phyloP scores from a whole-genome alignment of 2,329 filamentous ascomycete species.

The Diaporthe vexans region DNA sequence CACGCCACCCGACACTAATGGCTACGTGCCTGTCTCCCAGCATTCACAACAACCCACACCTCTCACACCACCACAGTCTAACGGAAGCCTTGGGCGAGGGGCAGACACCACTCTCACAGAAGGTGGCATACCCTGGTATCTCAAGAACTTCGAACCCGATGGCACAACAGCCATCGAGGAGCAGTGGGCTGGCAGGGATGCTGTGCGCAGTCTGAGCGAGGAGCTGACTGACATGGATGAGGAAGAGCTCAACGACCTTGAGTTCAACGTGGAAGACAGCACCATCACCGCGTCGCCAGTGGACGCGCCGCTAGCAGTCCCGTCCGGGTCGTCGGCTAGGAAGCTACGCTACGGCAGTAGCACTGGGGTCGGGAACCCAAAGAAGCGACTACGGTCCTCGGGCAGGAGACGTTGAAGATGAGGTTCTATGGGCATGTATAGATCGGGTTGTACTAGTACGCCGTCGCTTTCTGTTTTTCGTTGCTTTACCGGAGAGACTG shows the following conservation, averaged over 20 bases:
- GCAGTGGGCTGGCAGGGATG: constrained; percentile 79
- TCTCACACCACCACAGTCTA: constrained; percentile 77
- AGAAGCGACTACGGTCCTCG: constrained; percentile 52
- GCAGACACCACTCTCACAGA: constrained; percentile 70
- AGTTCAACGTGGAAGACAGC: constrained; percentile 65
- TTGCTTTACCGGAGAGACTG: constrained; percentile 13
- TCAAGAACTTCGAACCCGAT: constrained; percentile 81
- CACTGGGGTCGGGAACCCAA: constrained; percentile 20
- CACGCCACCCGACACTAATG: constrained; percentile 64
- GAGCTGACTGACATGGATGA: constrained; percentile 94
- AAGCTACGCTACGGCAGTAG: constrained; percentile 28
- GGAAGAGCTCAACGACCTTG: constrained; percentile 83
- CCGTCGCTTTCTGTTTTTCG: not conserved
- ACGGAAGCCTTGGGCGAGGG: constrained; percentile 67
- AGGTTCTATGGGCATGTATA: not conserved
- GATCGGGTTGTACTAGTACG: constrained; percentile 30
- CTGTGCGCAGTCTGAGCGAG: constrained; percentile 79
- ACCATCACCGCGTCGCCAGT: constrained; percentile 58
- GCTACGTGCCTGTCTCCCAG: constrained; percentile 55
- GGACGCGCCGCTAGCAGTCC: constrained; percentile 40
- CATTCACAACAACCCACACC: constrained; percentile 59
- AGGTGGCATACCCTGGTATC: constrained; percentile 91
- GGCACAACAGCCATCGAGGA: constrained; percentile 87
- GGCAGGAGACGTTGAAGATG: constrained; percentile 48
- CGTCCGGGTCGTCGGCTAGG: constrained; percentile 28